These are phyloP conservation scores for Phytopythium mirpurense DNA, from an alignment of 352 stramenopile genomes.

Conservation along the genomic window DNA sequence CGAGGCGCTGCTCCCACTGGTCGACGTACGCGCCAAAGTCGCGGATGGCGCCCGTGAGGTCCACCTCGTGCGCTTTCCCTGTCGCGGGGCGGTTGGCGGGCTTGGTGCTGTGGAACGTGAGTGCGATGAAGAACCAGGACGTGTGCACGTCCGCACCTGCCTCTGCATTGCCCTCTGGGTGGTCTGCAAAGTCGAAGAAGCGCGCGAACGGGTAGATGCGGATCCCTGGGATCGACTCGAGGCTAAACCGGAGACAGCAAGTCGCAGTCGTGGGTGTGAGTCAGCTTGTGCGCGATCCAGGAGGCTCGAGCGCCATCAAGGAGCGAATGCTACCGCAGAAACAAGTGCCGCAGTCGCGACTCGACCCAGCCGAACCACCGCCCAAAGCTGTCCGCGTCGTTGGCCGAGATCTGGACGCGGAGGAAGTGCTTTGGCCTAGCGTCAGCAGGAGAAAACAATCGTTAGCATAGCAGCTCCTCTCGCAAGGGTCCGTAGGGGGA, in stretches of 20 bases:
- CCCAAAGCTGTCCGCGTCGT: constrained; percentile 45
- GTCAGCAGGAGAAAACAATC: not conserved
- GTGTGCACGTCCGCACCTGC: constrained; percentile 23
- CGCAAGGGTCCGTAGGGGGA: too few relatives aligned
- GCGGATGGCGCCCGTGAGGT: constrained; percentile 66
- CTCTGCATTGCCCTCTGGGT: constrained; percentile 2
- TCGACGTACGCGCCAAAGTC: constrained; percentile 75
- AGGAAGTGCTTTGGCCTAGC: constrained; percentile 78
- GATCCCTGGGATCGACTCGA: constrained; percentile 57
- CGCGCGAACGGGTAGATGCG: constrained; percentile 71
- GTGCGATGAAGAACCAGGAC: constrained; percentile 74
- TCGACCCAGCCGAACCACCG: constrained; percentile 87
- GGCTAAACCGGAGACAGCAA: constrained; percentile 13
- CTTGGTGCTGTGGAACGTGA: constrained; percentile 57
- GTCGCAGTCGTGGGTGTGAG: not conserved
- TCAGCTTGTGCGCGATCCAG: not conserved
- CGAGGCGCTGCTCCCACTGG: constrained; percentile 66
- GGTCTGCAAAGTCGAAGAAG: constrained; percentile 63
- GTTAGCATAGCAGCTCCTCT: not conserved
- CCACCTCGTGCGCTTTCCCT: constrained; percentile 30
- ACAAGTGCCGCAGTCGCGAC: constrained; percentile 74
- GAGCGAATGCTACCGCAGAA: constrained; percentile 48
- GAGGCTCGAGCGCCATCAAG: not conserved
- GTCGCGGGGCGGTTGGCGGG: not conserved
- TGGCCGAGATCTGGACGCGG: constrained; percentile 66